Conservation (phyloP, 1,284 basidiomycete species). For the Xanthoconium separans region DNA sequence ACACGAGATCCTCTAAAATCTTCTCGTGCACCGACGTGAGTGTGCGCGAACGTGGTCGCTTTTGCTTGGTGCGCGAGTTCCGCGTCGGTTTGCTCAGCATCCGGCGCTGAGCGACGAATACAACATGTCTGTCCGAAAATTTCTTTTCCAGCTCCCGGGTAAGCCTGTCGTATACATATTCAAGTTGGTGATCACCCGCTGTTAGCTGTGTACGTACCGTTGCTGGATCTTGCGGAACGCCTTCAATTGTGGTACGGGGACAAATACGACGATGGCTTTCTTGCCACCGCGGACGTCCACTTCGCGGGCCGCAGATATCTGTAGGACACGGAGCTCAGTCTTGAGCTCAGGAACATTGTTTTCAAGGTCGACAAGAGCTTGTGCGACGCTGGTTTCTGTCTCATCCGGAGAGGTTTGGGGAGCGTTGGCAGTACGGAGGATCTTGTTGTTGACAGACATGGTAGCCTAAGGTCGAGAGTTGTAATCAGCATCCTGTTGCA, state of each 20-base stretch:
- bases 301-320: constrained; percentile 98
- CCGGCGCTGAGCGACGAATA: constrained; percentile 98
- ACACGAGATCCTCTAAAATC: constrained; percentile 98
- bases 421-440: constrained; percentile 95
- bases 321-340: constrained; percentile 91
- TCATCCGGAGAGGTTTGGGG: constrained; percentile 88
- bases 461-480: constrained; percentile 38
- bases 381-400: constrained; percentile 90
- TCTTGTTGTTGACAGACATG: constrained; percentile 85
- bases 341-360: constrained; percentile 98
- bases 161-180: constrained; percentile 59
- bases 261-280: constrained; percentile 99
- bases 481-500: constrained; percentile 44
- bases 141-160: constrained; percentile 99
- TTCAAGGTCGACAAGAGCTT: constrained; percentile 97
- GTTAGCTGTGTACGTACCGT: constrained; percentile 61
- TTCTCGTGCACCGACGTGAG: constrained; percentile 97
- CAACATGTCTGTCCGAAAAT: constrained; percentile 98
- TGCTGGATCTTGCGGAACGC: constrained; percentile 99
- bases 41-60: constrained; percentile 95
- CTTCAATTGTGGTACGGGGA: constrained; percentile 96
- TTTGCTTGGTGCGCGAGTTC: constrained; percentile 90
- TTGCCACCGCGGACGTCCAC: constrained; percentile 99
- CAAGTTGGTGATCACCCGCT: constrained; percentile 3
- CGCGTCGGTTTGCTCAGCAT: constrained; percentile 98